phyloP scores from a whole-genome alignment of 306 rosid genomes.

The Prunus mume region DNA sequence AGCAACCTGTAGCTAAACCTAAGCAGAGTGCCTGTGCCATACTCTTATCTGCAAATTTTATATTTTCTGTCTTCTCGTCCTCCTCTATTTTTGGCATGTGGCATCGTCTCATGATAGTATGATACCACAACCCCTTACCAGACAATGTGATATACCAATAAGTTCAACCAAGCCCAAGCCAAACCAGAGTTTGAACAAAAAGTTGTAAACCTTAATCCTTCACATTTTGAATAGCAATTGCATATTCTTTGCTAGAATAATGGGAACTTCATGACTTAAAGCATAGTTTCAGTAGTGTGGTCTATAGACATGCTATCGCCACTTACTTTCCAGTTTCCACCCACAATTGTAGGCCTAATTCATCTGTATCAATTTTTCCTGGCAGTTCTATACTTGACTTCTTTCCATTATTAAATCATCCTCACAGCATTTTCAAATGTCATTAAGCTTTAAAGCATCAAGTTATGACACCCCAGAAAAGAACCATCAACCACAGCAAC shows the following conservation, averaged over 20 bases:
- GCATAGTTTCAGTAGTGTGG: neutral
- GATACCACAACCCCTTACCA: neutral
- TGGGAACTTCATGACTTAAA: neutral
- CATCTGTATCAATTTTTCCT: neutral
- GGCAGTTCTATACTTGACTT: neutral
- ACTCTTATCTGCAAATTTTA: slow-evolving; percentile 2
- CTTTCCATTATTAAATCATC: neutral
- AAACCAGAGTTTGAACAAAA: neutral
- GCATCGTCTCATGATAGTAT: neutral
- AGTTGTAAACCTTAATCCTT: neutral
- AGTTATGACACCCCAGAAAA: neutral
- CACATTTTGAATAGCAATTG: neutral
- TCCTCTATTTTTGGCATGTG: neutral
- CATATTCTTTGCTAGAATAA: neutral
- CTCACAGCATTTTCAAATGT: neutral
- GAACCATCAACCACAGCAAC: neutral
- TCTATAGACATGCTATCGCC: neutral
- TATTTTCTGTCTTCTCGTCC: neutral
- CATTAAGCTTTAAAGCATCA: neutral
- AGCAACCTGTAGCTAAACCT: neutral
- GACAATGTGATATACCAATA: neutral
- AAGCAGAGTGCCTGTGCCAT: neutral
- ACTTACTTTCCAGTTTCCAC: neutral
- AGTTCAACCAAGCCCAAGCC: neutral
- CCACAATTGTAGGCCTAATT: neutral